phyloP scores from a whole-genome alignment of 345 rosid genomes.

The Citrus mangshanensis region DNA sequence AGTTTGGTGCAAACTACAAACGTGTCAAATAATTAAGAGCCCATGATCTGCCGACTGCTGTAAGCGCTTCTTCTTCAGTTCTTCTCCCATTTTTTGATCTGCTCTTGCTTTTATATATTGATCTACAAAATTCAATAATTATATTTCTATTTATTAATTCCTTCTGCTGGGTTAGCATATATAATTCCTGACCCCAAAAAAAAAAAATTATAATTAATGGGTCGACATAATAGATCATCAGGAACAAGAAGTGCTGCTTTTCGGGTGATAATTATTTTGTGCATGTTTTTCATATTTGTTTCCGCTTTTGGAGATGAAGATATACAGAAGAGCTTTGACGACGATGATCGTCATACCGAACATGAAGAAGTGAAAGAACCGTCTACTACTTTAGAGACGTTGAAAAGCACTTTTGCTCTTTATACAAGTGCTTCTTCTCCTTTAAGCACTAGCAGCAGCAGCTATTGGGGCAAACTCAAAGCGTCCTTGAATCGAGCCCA shows the following conservation, averaged over 20 bases:
- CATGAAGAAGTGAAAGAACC: background rate
- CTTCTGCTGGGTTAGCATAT: background rate
- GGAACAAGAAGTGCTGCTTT: background rate
- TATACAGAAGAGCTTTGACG: background rate
- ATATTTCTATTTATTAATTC: too few relatives aligned
- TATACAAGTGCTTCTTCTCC: background rate
- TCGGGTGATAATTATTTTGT: background rate
- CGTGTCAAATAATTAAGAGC: background rate
- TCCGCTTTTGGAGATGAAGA: background rate
- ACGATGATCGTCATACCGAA: background rate
- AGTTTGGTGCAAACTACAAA: background rate
- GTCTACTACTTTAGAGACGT: background rate
- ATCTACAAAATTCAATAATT: too few relatives aligned
- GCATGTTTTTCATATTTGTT: background rate
- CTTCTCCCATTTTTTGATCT: too few relatives aligned
- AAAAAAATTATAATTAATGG: background rate
- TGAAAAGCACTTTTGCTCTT: background rate
- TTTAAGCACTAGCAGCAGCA: background rate
- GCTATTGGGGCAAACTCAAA: background rate
- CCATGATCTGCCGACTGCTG: background rate
- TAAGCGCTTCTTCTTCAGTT: background rate
- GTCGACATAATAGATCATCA: background rate
- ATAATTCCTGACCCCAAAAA: background rate
- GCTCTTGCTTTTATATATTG: background rate
- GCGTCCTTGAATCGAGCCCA: background rate